A percentile compares a stretch with the other conserved stretches of the same genome.
These are phyloP conservation scores for Thalia dealbata DNA, from an alignment of 176 grass and related monocot genomes.

Conservation along the genomic window DNA sequence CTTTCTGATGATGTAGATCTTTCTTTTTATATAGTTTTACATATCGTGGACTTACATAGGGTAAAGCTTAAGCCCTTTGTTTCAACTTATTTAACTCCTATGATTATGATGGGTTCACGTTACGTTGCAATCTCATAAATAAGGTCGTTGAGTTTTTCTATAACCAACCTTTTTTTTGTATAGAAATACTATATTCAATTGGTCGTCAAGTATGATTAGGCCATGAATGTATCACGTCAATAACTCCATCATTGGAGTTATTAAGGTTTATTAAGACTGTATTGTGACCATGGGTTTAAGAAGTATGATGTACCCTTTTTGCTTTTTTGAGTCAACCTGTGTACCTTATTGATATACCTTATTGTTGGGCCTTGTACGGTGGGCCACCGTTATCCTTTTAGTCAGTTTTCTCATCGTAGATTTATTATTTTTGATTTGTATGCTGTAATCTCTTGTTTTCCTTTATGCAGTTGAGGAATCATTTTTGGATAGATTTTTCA, in stretches of 20 bases:
- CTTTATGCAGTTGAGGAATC: conserved; percentile 62
- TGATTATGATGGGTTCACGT: too few relatives aligned
- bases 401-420: neutral
- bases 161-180: neutral
- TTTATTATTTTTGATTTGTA: neutral
- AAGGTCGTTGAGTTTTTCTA: too few relatives aligned
- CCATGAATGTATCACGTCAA: too few relatives aligned
- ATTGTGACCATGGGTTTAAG: neutral
- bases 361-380: neutral
- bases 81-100: too few relatives aligned
- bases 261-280: too few relatives aligned
- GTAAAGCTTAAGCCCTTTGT: neutral
- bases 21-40: neutral
- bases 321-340: neutral
- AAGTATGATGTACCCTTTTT: neutral
- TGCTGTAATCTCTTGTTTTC: conserved; percentile 1
- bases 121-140: too few relatives aligned
- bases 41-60: neutral
- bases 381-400: neutral
- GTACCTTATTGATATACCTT: neutral
- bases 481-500: conserved; percentile 86
- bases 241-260: neutral
- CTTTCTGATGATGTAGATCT: neutral
- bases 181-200: neutral
- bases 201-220: neutral